These are phyloP conservation scores for Asterochloris sp. DNA, from an alignment of 139 green algal genomes.

Conservation along the genomic window DNA sequence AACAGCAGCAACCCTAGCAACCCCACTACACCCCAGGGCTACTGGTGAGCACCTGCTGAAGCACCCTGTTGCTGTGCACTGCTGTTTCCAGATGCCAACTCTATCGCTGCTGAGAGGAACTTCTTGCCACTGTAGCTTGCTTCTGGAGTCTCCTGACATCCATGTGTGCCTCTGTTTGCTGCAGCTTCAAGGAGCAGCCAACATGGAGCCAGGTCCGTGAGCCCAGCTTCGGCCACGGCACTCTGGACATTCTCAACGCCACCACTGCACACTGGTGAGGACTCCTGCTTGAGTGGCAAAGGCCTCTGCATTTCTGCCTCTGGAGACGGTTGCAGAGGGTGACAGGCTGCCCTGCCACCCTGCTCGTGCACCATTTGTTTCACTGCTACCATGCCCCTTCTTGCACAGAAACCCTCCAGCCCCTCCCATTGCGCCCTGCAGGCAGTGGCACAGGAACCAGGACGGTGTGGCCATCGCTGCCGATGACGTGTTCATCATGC, in stretches of 20 bases:
- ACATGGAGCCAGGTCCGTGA: slow-evolving; percentile 43
- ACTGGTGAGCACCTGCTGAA: too few species aligned
- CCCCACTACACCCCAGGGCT: background rate
- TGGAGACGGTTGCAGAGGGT: background rate
- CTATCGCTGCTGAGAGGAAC: background rate
- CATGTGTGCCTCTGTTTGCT: slow-evolving; percentile 10
- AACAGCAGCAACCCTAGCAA: slow-evolving; percentile 19
- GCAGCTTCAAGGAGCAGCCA: slow-evolving; percentile 40
- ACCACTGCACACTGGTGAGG: slow-evolving; percentile 48
- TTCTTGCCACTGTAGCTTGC: too few species aligned
- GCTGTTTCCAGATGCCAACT: background rate
- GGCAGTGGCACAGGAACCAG: slow-evolving; percentile 64
- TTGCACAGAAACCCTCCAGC: background rate
- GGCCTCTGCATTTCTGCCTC: background rate
- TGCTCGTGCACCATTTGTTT: background rate
- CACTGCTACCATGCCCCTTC: background rate
- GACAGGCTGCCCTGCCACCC: too few species aligned
- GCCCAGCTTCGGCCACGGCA: slow-evolving; percentile 64
- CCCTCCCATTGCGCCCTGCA: background rate
- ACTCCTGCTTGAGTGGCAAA: background rate
- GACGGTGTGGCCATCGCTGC: slow-evolving; percentile 10
- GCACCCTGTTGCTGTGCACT: too few species aligned
- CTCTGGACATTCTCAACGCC: slow-evolving; percentile 50
- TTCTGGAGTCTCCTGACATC: too few species aligned
- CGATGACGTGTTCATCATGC: slow-evolving; percentile 21